Evolutionary conservation across 2,329 filamentous ascomycete species (phyloP).

Genomic region (Trichocomaceae sp.): DNA sequence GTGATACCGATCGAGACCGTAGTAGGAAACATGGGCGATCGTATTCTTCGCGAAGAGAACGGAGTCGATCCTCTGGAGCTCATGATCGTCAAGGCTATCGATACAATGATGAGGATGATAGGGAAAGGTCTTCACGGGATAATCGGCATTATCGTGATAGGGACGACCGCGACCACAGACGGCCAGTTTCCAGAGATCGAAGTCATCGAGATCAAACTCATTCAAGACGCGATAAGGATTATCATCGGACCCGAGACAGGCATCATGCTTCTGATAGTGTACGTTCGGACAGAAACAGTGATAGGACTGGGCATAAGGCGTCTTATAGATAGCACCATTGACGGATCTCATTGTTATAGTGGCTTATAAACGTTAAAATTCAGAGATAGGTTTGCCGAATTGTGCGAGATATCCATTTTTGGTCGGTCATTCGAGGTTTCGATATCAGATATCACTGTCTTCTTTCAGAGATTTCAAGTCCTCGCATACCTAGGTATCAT

Average conservation of each 20-base stretch:
- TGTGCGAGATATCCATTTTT: not conserved
- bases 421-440: not conserved
- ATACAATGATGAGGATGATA: slow-evolving; percentile 28
- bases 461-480: not conserved
- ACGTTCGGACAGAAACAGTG: slow-evolving; percentile 17
- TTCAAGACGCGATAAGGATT: slow-evolving; percentile 15
- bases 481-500: not conserved
- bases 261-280: slow-evolving; percentile 26
- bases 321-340: slow-evolving; percentile 16
- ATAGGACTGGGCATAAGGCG: slow-evolving; percentile 24
- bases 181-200: slow-evolving; percentile 22
- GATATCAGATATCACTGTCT: too few species aligned
- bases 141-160: slow-evolving; percentile 24
- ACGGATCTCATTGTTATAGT: not conserved
- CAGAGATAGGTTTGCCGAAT: not conserved
- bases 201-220: slow-evolving; percentile 5
- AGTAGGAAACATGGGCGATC: slow-evolving; percentile 34
- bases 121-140: slow-evolving; percentile 15
- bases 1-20: slow-evolving; percentile 24
- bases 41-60: slow-evolving; percentile 32
- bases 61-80: slow-evolving; percentile 15
- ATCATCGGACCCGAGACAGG: slow-evolving; percentile 19
- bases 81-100: slow-evolving; percentile 29
- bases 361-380: too few species aligned
- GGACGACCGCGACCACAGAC: slow-evolving; percentile 20